Evolutionary conservation across 2,329 filamentous ascomycete species (phyloP).

Genomic region (Neophaeococcomyces aloes): DNA sequence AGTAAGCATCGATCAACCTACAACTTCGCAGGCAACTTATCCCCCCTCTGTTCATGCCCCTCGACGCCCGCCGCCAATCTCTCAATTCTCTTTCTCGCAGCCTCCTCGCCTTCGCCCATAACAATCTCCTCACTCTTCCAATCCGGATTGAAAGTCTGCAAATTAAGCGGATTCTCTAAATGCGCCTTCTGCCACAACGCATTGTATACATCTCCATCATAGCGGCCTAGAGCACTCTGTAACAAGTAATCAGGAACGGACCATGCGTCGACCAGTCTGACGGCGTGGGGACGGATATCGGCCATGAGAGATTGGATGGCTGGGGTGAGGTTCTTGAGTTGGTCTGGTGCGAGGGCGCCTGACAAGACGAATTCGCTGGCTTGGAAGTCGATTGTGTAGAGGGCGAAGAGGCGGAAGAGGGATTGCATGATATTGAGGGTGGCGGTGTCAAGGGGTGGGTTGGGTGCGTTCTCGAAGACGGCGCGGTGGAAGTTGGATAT

Average conservation of each 20-base stretch:
- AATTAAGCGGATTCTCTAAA: constrained; percentile 42
- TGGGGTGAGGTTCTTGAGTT: constrained; percentile 32
- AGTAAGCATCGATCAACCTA: not conserved
- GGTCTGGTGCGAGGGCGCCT: constrained; percentile 31
- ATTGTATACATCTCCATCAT: constrained; percentile 45
- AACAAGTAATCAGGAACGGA: constrained; percentile 43
- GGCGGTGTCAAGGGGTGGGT: constrained; percentile 23
- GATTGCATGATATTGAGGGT: constrained; percentile 28
- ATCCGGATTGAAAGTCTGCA: constrained; percentile 40
- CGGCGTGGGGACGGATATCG: constrained; percentile 40
- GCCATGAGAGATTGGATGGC: constrained; percentile 39
- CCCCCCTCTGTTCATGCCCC: constrained; percentile 14
- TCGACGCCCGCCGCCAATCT: constrained; percentile 15
- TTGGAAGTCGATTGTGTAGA: constrained; percentile 38
- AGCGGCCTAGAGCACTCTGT: constrained; percentile 41
- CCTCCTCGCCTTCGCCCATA: constrained; percentile 34
- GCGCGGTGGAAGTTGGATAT: constrained; percentile 38
- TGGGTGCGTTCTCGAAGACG: constrained; percentile 19
- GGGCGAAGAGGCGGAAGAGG: constrained; percentile 40
- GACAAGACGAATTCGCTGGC: constrained; percentile 38
- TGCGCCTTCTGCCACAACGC: constrained; percentile 43
- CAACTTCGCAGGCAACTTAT: constrained; percentile 6
- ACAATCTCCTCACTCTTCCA: constrained; percentile 42
- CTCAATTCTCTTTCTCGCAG: constrained; percentile 18
- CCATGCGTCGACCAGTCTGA: constrained; percentile 44